Evolutionary conservation across 129 eudicot genomes (phyloP), one percentile per base, ranked within the genome.

Genomic region (Lactuca sativa): DNA sequence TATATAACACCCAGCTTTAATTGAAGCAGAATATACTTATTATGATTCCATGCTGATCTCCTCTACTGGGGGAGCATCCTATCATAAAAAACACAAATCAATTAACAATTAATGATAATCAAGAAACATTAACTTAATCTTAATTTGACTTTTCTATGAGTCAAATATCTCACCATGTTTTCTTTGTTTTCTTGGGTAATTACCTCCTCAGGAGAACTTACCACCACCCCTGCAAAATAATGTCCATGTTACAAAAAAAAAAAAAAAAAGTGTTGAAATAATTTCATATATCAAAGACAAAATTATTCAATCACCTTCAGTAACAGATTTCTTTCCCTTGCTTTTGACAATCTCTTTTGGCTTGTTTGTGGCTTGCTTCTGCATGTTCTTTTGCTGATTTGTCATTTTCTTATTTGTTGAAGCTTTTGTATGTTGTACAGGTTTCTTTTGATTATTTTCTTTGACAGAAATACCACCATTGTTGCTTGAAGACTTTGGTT

Each of bases 171-270:
- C 77, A 88, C 96, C 93, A 80, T 64, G 75, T 91, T 91, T 81
- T 91, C 97, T 83, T 91, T 91, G 83, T 88, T 82, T 73, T 80
- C 93, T 83, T 86, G 82, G 12, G 59, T 65, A 59, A 74, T 69
- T 67, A 67, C 70, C 55, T 77, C 88, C 31, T 43, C 60, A 56
- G 70, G 48, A 36, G 53, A 47, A 12, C 52, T 47, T 3, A 47
- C 6, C 52, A 47, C 15, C 52, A 47, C 52, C 52, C 13, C 52
- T 47, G 15, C 5, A 4, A 47, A 47, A 47, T 12, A 47, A 56
- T 72, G 59, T 76, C 68, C 56, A 65, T 14, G 58, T 69, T 43
- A 43, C 9, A 3, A 3, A 64, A 67, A 47, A 90, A 83, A 82
- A 62, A 36, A 79, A 40, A 64, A 58, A 4, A 51, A 59, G 34